phyloP scores from a whole-genome alignment of 805 yeast genomes.

The Suhomyces kilbournensis region DNA sequence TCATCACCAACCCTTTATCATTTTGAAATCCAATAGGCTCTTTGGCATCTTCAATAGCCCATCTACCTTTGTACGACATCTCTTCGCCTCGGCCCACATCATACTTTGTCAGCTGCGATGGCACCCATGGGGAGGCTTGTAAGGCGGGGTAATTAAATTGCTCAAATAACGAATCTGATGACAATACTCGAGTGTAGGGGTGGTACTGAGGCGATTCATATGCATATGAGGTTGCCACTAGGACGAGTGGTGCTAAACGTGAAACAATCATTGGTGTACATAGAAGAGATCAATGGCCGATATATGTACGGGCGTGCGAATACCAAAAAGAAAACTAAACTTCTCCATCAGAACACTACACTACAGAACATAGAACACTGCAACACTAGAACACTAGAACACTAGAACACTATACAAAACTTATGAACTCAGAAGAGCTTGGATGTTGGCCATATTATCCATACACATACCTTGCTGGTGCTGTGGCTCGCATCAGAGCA shows the following conservation, averaged over 20 bases:
- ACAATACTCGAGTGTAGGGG: not conserved
- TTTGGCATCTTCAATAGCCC: slow-evolving; percentile 63
- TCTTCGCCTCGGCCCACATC: slow-evolving; percentile 39
- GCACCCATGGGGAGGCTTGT: slow-evolving; percentile 35
- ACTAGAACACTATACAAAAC: too few relatives aligned
- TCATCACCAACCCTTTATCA: slow-evolving; percentile 76
- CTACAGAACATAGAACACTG: too few relatives aligned
- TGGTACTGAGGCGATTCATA: not conserved
- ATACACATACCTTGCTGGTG: too few relatives aligned
- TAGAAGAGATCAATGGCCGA: not conserved
- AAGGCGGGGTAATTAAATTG: slow-evolving; percentile 45
- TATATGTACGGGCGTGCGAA: not conserved
- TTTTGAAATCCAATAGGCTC: slow-evolving; percentile 56
- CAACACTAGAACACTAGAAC: too few relatives aligned
- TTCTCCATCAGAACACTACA: too few relatives aligned
- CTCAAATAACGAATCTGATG: slow-evolving; percentile 53
- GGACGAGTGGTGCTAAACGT: not conserved
- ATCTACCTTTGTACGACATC: slow-evolving; percentile 64
- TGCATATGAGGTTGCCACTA: not conserved
- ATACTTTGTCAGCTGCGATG: slow-evolving; percentile 51
- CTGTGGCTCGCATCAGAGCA: too few relatives aligned
- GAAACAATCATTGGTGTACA: not conserved
- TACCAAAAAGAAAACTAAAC: too few relatives aligned
- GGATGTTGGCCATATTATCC: too few relatives aligned
- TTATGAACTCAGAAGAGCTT: too few relatives aligned